Evolutionary conservation across 345 rosid species (phyloP).

Genomic region (Bruguiera gymnorhiza): DNA sequence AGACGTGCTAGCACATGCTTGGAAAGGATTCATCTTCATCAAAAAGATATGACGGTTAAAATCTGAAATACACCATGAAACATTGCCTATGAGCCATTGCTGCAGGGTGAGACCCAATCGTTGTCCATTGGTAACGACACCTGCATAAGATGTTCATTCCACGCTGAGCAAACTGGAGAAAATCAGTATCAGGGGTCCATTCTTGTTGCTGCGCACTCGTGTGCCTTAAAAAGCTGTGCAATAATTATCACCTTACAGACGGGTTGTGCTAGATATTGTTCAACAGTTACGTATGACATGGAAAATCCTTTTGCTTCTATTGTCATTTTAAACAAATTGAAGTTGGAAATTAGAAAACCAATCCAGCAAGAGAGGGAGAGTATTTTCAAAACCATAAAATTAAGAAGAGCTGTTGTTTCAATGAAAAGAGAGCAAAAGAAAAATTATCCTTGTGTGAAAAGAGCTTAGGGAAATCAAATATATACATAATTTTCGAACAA

Average conservation of each 20-base stretch:
- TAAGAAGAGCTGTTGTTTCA: no score
- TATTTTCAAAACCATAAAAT: no score
- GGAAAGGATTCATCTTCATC: no score
- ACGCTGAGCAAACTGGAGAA: not conserved
- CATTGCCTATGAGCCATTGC: not conserved
- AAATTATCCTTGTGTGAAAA: no score
- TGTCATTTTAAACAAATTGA: no score
- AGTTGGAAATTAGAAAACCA: no score
- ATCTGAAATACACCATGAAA: not conserved
- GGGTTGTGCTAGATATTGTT: not conserved
- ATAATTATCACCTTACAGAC: slow-evolving; percentile 9
- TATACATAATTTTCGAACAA: no score
- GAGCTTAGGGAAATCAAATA: no score
- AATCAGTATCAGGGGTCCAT: slow-evolving; percentile 27
- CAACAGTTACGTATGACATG: not conserved
- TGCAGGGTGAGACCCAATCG: slow-evolving; percentile 24
- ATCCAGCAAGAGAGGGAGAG: no score
- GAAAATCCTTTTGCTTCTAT: no score
- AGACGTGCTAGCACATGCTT: no score
- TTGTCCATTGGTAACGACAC: slow-evolving; percentile 14
- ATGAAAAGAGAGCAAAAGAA: no score
- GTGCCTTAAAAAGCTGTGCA: slow-evolving; percentile 25
- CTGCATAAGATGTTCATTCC: slow-evolving; percentile 20
- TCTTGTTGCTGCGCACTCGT: slow-evolving; percentile 30
- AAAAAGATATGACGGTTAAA: not conserved